These are phyloP conservation scores for Acorus calamus DNA, from an alignment of 106 monocot genomes.

Conservation along the genomic window DNA sequence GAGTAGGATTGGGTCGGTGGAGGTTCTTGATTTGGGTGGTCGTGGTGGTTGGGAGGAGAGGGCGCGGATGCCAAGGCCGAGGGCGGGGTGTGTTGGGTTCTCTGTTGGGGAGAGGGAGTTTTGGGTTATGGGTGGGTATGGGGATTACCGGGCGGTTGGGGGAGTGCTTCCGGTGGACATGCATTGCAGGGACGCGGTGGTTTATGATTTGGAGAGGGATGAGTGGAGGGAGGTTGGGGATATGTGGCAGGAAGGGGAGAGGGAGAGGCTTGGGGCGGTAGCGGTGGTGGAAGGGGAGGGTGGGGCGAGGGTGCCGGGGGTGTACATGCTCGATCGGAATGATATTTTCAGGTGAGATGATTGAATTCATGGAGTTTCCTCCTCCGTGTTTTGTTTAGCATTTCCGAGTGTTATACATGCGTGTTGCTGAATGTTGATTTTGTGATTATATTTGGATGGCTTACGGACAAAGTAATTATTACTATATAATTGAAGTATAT, in stretches of 20 bases:
- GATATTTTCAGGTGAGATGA: conserved; percentile 53
- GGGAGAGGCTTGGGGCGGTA: conserved; percentile 51
- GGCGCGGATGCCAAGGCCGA: conserved; percentile 26
- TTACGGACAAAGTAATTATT: too few species aligned
- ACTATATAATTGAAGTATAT: too few species aligned
- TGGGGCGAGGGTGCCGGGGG: conserved; percentile 13
- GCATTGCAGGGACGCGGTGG: conserved; percentile 62
- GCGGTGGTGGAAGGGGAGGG: conserved; percentile 36
- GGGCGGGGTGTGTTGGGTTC: conserved; percentile 72
- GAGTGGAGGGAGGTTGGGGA: conserved; percentile 69
- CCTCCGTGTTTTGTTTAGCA: neutral
- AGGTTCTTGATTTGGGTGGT: conserved; percentile 16
- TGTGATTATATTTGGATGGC: neutral
- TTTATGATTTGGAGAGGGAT: conserved; percentile 51
- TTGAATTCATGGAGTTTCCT: neutral
- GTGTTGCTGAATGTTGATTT: neutral
- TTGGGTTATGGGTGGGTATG: conserved; percentile 94
- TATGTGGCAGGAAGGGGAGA: conserved; percentile 80
- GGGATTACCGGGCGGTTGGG: conserved; percentile 43
- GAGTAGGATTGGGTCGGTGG: conserved; percentile 44
- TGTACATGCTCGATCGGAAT: conserved; percentile 74
- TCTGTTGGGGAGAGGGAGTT: conserved; percentile 35
- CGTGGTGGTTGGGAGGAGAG: conserved; percentile 34
- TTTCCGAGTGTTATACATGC: neutral
- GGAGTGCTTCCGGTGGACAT: conserved; percentile 68